These are phyloP conservation scores for Chaetomium sp. DNA, from an alignment of 2,329 filamentous ascomycete genomes.

Conservation along the genomic window DNA sequence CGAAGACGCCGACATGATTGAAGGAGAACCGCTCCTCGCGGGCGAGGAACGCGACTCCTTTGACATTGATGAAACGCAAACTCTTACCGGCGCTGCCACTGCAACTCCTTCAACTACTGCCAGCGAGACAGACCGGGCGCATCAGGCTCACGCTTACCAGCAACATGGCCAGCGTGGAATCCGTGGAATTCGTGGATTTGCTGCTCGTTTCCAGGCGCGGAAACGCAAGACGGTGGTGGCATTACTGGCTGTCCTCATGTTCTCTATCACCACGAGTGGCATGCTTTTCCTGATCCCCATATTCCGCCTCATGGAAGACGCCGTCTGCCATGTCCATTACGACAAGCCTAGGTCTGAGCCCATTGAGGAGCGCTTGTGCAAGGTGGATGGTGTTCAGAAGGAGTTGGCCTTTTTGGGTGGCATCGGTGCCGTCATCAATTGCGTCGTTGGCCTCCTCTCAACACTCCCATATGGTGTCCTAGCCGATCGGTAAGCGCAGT, in stretches of 20 bases:
- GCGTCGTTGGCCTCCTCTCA: conserved; percentile 26
- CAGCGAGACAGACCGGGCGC: neutral
- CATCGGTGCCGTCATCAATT: conserved; percentile 24
- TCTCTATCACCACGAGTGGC: conserved; percentile 29
- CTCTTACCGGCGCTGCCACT: neutral
- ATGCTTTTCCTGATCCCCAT: conserved; percentile 32
- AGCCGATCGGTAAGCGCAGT: conserved; percentile 28
- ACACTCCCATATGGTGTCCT: conserved; percentile 33
- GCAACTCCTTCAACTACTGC: neutral
- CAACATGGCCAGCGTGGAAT: neutral
- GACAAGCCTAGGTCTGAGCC: conserved; percentile 25
- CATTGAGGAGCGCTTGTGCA: conserved; percentile 33
- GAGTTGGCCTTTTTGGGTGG: conserved; percentile 31
- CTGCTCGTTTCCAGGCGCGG: conserved; percentile 23
- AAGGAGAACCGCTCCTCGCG: conserved; percentile 25
- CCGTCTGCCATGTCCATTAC: conserved; percentile 31
- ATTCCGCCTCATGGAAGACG: conserved; percentile 33
- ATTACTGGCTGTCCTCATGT: conserved; percentile 29
- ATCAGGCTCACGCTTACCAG: neutral
- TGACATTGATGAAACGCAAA: neutral
- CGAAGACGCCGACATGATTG: conserved; percentile 15
- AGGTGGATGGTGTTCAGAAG: conserved; percentile 31
- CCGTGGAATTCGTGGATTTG: neutral
- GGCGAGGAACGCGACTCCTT: conserved; percentile 21
- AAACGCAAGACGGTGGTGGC: conserved; percentile 26